A percentile compares a stretch with the other conserved stretches of the same genome.
These are phyloP conservation scores for Malus hybrid DNA, from an alignment of 331 rosid species.

Conservation along the genomic window DNA sequence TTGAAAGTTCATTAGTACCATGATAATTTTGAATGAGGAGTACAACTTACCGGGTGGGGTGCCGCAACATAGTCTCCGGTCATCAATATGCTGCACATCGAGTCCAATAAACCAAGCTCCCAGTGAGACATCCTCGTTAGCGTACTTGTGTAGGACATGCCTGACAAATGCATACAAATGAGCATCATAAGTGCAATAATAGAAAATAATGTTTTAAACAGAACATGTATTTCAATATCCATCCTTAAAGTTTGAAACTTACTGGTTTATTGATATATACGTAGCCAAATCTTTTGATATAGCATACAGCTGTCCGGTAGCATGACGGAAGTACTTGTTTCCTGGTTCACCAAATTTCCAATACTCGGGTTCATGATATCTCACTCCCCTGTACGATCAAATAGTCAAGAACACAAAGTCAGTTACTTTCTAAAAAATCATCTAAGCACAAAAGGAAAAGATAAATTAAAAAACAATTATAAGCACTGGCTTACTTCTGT, in stretches of 20 bases:
- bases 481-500: slow-evolving; percentile 53
- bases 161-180: slow-evolving; percentile 32
- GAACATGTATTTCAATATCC: background rate
- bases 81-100: slow-evolving; percentile 81
- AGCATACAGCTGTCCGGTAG: slow-evolving; percentile 95
- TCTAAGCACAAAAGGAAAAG: background rate
- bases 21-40: background rate
- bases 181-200: background rate
- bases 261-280: slow-evolving; percentile 82
- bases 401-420: slow-evolving; percentile 21
- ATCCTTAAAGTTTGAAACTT: slow-evolving; percentile 20
- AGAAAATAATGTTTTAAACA: background rate
- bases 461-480: background rate
- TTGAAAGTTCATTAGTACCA: background rate
- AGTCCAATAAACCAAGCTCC: slow-evolving; percentile 99
- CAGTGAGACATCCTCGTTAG: slow-evolving; percentile 88
- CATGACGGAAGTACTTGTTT: slow-evolving; percentile 97
- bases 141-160: slow-evolving; percentile 89
- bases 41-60: slow-evolving; percentile 74
- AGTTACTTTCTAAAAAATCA: background rate
- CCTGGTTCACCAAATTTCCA: slow-evolving; percentile 97
- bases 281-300: slow-evolving; percentile 86
- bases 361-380: slow-evolving; percentile 93
- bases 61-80: slow-evolving; percentile 86
- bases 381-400: slow-evolving; percentile 67